phyloP scores from a whole-genome alignment of 2,329 filamentous ascomycete species.

The Aureobasidium sp. region DNA sequence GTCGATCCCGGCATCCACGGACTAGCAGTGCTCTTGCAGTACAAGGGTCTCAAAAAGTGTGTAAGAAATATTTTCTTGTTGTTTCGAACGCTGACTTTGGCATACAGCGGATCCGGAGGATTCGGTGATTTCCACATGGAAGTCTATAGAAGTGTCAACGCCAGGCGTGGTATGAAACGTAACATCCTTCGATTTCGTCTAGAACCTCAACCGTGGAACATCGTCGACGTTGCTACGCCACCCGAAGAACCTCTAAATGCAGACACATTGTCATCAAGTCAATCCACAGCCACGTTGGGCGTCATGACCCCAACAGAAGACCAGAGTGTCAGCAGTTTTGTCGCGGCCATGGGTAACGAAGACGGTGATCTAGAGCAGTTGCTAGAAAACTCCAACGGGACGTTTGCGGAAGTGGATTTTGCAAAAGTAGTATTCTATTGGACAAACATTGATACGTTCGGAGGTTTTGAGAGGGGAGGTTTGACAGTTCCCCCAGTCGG shows the following conservation, averaged over 20 bases:
- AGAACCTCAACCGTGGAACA: background rate
- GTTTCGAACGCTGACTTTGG: background rate
- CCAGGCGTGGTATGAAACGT: background rate
- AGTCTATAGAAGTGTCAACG: background rate
- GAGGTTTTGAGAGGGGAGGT: background rate
- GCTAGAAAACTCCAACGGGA: background rate
- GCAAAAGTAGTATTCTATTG: background rate
- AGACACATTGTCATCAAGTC: background rate
- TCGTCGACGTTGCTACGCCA: background rate
- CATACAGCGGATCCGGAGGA: background rate
- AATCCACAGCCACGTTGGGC: background rate
- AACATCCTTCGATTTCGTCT: background rate
- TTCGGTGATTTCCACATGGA: background rate
- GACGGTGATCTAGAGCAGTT: background rate
- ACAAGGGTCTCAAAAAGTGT: background rate
- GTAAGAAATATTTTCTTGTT: background rate
- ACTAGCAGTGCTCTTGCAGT: background rate
- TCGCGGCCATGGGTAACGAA: background rate
- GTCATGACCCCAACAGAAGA: background rate
- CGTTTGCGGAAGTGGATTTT: background rate
- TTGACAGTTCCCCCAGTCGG: no score
- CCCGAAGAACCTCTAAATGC: background rate
- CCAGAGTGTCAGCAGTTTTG: background rate
- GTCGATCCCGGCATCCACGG: background rate
- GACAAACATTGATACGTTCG: background rate